Conservation (phyloP, 768 basidiomycete genomes). For the Albatrellus ellisii region DNA sequence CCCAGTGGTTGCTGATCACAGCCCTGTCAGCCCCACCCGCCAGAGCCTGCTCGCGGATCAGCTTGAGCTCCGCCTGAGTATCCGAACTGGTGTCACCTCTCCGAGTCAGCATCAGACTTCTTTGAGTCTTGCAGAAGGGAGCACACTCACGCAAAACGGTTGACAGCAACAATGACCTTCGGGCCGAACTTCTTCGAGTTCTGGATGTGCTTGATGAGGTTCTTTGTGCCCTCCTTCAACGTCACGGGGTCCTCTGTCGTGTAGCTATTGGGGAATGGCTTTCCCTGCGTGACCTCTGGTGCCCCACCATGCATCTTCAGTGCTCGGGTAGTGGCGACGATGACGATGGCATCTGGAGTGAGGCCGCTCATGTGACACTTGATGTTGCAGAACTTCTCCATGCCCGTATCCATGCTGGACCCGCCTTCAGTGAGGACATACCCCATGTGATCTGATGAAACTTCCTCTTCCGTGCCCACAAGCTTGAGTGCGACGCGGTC, state of each 20-base stretch:
- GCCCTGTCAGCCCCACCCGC: slow-evolving; percentile 88
- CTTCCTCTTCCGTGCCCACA: slow-evolving; percentile 89
- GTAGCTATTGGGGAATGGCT: slow-evolving; percentile 87
- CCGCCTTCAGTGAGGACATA: slow-evolving; percentile 98
- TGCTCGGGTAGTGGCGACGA: slow-evolving; percentile 95
- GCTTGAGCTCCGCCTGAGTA: slow-evolving; percentile 76
- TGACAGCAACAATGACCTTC: slow-evolving; percentile 94
- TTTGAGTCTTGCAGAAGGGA: neutral
- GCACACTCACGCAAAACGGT: slow-evolving; percentile 75
- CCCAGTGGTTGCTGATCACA: slow-evolving; percentile 96
- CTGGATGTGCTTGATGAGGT: slow-evolving; percentile 85
- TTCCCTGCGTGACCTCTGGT: slow-evolving; percentile 93
- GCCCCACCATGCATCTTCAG: slow-evolving; percentile 99
- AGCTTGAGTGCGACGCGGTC: slow-evolving; percentile 95
- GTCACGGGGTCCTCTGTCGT: slow-evolving; percentile 86
- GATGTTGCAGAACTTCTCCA: slow-evolving; percentile 99
- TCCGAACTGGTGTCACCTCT: too few relatives aligned
- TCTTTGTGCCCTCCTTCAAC: slow-evolving; percentile 85
- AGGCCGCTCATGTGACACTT: slow-evolving; percentile 93
- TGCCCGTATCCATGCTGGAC: slow-evolving; percentile 98
- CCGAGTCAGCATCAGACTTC: neutral
- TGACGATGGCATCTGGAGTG: slow-evolving; percentile 85
- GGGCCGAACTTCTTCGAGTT: slow-evolving; percentile 93
- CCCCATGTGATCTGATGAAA: slow-evolving; percentile 65
- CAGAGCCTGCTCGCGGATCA: slow-evolving; percentile 70